These are phyloP conservation scores for Trametes punicea DNA, from an alignment of 768 basidiomycete genomes.

Conservation along the genomic window DNA sequence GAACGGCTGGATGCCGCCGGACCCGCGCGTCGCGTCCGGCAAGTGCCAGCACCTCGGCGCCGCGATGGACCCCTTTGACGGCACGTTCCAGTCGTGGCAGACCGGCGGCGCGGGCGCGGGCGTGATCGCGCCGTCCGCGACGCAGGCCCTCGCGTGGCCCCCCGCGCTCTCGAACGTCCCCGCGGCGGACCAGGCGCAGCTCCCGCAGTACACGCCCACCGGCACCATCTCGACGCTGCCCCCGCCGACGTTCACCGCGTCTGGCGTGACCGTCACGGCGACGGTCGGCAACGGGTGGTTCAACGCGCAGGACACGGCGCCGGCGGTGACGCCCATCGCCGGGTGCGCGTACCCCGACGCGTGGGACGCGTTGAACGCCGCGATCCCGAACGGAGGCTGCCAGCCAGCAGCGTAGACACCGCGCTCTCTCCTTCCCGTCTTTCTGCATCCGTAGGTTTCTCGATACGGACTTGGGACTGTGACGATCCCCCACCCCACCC, in stretches of 20 bases:
- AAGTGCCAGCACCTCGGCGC: constrained; percentile 56
- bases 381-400: constrained; percentile 21
- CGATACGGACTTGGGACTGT: neutral
- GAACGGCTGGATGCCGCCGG: constrained; percentile 71
- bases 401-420: constrained; percentile 10
- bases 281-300: constrained; percentile 55
- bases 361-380: constrained; percentile 47
- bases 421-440: neutral
- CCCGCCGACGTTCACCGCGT: constrained; percentile 43
- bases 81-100: constrained; percentile 54
- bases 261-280: constrained; percentile 36
- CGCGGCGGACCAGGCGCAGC: constrained; percentile 32
- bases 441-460: neutral
- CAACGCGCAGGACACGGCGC: constrained; percentile 42
- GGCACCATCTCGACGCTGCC: constrained; percentile 52
- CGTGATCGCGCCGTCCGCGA: constrained; percentile 41
- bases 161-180: constrained; percentile 47
- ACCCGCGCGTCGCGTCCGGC: constrained; percentile 64
- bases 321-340: constrained; percentile 52
- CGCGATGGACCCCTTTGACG: constrained; percentile 42
- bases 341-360: constrained; percentile 64
- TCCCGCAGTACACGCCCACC: constrained; percentile 66
- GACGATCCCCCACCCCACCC: neutral
- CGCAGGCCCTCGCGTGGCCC: constrained; percentile 49
- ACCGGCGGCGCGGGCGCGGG: constrained; percentile 60